A percentile compares a stretch with the other conserved stretches of the same genome.
These are phyloP conservation scores for Peterozyma xylosa DNA, from an alignment of 805 yeast species.

Conservation along the genomic window DNA sequence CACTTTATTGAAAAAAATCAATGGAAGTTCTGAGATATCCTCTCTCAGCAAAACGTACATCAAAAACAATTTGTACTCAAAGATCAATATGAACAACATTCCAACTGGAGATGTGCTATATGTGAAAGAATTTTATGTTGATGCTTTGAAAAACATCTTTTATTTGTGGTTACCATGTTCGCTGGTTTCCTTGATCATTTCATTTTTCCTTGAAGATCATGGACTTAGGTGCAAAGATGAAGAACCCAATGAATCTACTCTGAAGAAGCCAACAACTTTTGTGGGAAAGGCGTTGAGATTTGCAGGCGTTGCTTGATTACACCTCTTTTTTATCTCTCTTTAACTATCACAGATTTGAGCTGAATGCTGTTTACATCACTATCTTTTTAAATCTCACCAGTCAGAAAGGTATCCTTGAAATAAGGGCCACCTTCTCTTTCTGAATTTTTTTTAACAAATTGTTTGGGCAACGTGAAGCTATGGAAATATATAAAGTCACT, in stretches of 20 bases:
- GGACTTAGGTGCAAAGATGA: constrained; percentile 32
- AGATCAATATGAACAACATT: constrained; percentile 17
- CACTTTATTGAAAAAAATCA: constrained; percentile 12
- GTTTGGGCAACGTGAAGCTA: too few relatives aligned
- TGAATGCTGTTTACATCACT: too few relatives aligned
- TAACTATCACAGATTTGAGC: too few relatives aligned
- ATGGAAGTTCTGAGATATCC: constrained; percentile 5
- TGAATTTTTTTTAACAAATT: too few relatives aligned
- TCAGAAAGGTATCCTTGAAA: too few relatives aligned
- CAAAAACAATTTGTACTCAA: constrained; percentile 19
- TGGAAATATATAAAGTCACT: too few relatives aligned
- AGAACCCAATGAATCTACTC: background rate
- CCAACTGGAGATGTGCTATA: constrained; percentile 14
- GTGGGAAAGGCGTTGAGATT: too few relatives aligned
- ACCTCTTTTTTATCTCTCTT: too few relatives aligned
- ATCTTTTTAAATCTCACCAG: too few relatives aligned
- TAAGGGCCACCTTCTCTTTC: too few relatives aligned
- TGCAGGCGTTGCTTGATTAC: too few relatives aligned
- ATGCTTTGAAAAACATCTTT: constrained; percentile 25
- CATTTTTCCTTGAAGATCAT: constrained; percentile 24
- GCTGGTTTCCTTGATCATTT: constrained; percentile 23
- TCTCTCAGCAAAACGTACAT: constrained; percentile 12
- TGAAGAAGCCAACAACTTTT: too few relatives aligned
- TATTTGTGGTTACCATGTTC: constrained; percentile 28
- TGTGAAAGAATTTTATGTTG: constrained; percentile 25